Evolutionary conservation across 805 yeast species (phyloP).

Genomic region (Candida quercuum): DNA sequence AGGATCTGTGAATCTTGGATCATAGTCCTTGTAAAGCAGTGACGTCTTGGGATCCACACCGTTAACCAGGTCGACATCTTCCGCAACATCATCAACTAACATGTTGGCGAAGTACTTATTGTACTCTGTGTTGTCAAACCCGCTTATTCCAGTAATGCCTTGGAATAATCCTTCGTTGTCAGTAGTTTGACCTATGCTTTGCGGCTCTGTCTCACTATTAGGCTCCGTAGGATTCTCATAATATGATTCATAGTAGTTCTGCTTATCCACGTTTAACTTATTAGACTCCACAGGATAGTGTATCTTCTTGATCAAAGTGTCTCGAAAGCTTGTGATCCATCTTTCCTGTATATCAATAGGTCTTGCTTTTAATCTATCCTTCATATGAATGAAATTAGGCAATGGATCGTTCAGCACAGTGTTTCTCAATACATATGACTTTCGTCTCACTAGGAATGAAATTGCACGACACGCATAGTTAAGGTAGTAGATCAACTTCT

Average conservation of each 20-base stretch:
- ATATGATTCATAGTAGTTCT: background rate
- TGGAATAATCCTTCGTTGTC: background rate
- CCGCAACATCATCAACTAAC: background rate
- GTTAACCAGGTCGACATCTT: background rate
- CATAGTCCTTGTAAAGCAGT: slow-evolving; percentile 1
- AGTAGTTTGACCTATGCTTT: background rate
- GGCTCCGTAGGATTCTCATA: background rate
- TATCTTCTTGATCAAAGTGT: background rate
- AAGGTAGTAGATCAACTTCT: background rate
- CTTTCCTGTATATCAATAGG: slow-evolving; percentile 1
- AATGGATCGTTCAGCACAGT: background rate
- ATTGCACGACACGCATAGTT: slow-evolving; percentile 1
- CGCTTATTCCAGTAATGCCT: too few relatives aligned
- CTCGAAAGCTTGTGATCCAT: background rate
- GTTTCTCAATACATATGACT: slow-evolving; percentile 1
- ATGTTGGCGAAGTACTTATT: too few relatives aligned
- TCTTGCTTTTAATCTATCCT: slow-evolving; percentile 1
- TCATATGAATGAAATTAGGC: background rate
- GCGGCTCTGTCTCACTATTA: background rate
- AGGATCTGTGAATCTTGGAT: slow-evolving; percentile 4
- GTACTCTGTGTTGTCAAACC: too few relatives aligned
- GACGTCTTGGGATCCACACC: background rate
- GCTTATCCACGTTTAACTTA: background rate
- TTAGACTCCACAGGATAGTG: slow-evolving; percentile 2
- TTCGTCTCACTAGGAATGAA: slow-evolving; percentile 2